Percentiles rank a stretch among this genome's conserved stretches.
phyloP scores from a whole-genome alignment of 2,329 filamentous ascomycete species.

The Fusarium sp. region DNA sequence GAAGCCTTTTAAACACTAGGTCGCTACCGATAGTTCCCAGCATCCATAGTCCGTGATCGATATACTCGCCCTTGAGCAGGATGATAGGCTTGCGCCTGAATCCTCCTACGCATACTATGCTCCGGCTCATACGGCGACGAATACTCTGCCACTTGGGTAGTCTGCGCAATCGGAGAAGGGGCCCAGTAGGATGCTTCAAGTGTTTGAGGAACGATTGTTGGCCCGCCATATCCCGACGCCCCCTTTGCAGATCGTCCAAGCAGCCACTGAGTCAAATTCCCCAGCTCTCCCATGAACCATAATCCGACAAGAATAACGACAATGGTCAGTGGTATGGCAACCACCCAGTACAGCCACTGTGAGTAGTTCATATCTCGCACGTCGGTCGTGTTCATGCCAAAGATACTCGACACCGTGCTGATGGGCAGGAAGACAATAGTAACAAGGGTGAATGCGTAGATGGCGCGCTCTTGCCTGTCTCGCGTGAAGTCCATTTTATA shows the following conservation, averaged over 20 bases:
- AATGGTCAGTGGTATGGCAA: constrained; percentile 62
- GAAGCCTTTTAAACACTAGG: no score
- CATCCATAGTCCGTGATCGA: neutral
- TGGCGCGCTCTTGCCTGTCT: constrained; percentile 62
- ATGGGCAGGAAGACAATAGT: constrained; percentile 65
- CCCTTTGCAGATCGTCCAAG: constrained; percentile 34
- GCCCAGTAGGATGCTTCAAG: constrained; percentile 23
- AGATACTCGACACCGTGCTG: constrained; percentile 61
- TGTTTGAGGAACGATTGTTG: constrained; percentile 25
- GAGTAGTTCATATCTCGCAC: constrained; percentile 62
- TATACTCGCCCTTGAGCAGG: constrained; percentile 3
- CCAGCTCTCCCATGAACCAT: constrained; percentile 60
- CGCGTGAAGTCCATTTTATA: constrained; percentile 59
- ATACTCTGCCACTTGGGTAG: constrained; percentile 18
- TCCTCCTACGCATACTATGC: constrained; percentile 26
- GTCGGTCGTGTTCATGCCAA: constrained; percentile 67
- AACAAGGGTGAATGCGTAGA: constrained; percentile 65
- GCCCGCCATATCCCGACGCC: constrained; percentile 25
- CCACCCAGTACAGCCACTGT: constrained; percentile 66
- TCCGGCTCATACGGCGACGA: constrained; percentile 12
- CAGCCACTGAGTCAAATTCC: constrained; percentile 52
- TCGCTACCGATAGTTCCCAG: neutral
- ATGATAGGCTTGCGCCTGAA: constrained; percentile 16
- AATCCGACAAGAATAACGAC: constrained; percentile 57
- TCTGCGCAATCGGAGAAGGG: constrained; percentile 2